phyloP scores from a whole-genome alignment of 306 rosid genomes.

The Fagus sylvatica region DNA sequence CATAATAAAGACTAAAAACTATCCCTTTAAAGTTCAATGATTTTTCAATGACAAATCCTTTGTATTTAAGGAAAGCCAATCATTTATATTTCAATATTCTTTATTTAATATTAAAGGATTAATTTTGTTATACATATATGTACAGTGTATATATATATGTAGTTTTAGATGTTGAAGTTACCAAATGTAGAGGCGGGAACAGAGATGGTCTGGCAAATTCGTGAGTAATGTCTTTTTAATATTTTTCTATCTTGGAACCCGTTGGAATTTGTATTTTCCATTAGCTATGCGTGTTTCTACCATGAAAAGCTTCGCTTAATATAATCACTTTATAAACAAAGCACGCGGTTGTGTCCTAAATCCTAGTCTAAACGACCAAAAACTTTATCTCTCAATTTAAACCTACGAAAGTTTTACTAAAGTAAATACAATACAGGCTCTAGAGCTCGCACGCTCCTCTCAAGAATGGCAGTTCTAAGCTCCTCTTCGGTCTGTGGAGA shows the following conservation, averaged over 20 bases:
- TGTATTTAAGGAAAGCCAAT: no score
- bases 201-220: constrained; percentile 56
- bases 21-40: no score
- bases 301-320: no score
- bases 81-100: neutral
- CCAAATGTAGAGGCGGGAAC: constrained; percentile 25
- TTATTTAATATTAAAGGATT: no score
- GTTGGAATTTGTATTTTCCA: neutral
- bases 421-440: constrained; percentile 37
- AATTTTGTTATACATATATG: no score
- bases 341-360: neutral
- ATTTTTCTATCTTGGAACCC: neutral
- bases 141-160: neutral
- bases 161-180: neutral
- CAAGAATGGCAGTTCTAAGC: constrained; percentile 34
- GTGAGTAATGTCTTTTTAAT: constrained; percentile 37
- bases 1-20: no score
- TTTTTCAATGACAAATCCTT: no score
- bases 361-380: neutral
- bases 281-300: neutral
- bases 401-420: neutral
- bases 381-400: neutral
- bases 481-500: constrained; percentile 29
- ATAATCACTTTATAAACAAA: no score
- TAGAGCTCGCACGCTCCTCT: constrained; percentile 39